Base-by-base conservation (phyloP, 257 asterid genomes). In the Scutellaria barbata region DNA sequence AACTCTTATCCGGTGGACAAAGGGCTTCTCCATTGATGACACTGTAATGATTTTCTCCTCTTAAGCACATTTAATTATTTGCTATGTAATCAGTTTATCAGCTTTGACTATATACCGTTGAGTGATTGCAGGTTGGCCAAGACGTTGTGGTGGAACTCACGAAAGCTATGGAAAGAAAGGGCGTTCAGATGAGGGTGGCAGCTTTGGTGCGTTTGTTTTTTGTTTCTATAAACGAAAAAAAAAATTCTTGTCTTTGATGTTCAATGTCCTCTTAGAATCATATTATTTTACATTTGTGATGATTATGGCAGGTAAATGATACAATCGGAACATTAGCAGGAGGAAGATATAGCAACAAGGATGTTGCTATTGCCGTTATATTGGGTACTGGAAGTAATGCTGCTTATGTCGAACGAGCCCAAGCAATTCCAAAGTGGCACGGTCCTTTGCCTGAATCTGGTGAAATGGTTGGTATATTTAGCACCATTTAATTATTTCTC, bases 381-480 rank as follows among this genome's bases (percentile, higher is more conserved):
- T 82, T 93, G 78, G 97, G 98, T 18, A 90, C 98, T 5, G 98
- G 98, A 53, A 81, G 92, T 60, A 93, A 93, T 80, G 97, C 97
- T 5, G 97, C 98, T 25, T 93, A 90, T 51, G 84, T 93, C 2
- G 97, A 93, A 75, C 92, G 94, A 42, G 96, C 96, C 65, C 97
- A 90, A 82, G 95, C 97, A 40, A 89, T 93, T 74, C 95, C 96
- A 5, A 93, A 93, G 78, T 90, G 97, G 98, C 98, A 93, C 8
- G 96, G 95, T 22, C 92, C 98, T 22, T 68, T 89, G 77, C 97
- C 98, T 63, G 79, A 86, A 69, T 88, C 96, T 14, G 98, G 97
- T 70, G 97, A 93, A 76, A 90, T 90, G 98, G 97, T 90, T 63
- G 61, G 90, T 55, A 68, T 63, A 55, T 68, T 67, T 61, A 46